Conservation (phyloP, 371 early-diverging fungal species). For the Saksenaea oblongispora region DNA sequence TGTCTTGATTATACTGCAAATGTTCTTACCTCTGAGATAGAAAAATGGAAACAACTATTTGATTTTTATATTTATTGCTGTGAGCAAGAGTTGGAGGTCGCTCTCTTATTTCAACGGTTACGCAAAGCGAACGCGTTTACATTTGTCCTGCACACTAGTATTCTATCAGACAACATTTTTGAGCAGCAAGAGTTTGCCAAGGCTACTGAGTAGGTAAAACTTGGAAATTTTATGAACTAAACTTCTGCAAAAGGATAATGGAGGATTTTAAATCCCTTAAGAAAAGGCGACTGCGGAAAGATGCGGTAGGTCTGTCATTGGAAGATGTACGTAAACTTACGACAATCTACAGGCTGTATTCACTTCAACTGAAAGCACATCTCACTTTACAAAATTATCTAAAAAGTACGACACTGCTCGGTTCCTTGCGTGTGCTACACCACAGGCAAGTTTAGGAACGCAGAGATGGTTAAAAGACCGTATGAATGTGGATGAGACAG, state of each 20-base stretch:
- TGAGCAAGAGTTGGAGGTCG: not conserved
- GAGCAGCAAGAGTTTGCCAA: conserved; percentile 1
- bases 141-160: not conserved
- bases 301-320: conserved; percentile 1
- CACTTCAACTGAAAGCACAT: not conserved
- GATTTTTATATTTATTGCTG: conserved; percentile 7
- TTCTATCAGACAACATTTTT: not conserved
- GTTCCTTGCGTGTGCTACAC: conserved; percentile 1
- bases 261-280: conserved; percentile 1
- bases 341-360: not conserved
- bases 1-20: not conserved
- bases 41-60: not conserved
- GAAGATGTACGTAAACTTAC: not conserved
- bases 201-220: not conserved
- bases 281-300: not conserved
- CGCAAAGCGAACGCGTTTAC: conserved; percentile 9
- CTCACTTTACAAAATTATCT: not conserved
- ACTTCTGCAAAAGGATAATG: conserved; percentile 1
- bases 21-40: not conserved
- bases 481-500: conserved; percentile 2
- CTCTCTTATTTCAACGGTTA: conserved; percentile 3
- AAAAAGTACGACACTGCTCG: conserved; percentile 1
- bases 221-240: not conserved
- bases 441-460: conserved; percentile 7
- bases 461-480: conserved; percentile 8